phyloP scores from a whole-genome alignment of 495 filamentous ascomycete genomes.

The Rusavskia elegans region DNA sequence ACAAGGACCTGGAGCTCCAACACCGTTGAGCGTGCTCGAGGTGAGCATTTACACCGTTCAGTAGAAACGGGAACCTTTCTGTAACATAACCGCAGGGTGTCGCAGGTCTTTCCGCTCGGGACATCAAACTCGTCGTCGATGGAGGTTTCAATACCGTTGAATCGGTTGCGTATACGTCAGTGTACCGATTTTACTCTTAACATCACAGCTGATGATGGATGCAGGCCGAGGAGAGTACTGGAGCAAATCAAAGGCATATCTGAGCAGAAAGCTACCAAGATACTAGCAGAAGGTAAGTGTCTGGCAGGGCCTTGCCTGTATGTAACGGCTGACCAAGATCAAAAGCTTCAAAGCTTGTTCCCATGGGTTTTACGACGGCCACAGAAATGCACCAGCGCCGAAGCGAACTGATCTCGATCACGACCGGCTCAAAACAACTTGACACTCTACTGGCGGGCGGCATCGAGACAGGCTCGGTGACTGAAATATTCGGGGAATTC shows the following conservation, averaged over 20 bases:
- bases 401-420: conserved; percentile 93
- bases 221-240: conserved; percentile 58
- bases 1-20: conserved; percentile 82
- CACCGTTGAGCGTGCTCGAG: conserved; percentile 78
- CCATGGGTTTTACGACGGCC: conserved; percentile 98
- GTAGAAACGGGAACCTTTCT: conserved; percentile 2
- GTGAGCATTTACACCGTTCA: conserved; percentile 30
- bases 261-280: conserved; percentile 84
- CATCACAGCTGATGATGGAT: conserved; percentile 1
- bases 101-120: conserved; percentile 76
- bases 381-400: conserved; percentile 97
- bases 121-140: conserved; percentile 84
- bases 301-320: not conserved
- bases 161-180: conserved; percentile 78
- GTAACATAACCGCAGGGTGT: conserved; percentile 37
- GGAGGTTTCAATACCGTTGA: conserved; percentile 92
- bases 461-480: conserved; percentile 91
- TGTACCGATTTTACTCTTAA: not conserved
- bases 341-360: conserved; percentile 81
- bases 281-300: conserved; percentile 69
- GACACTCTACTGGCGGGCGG: conserved; percentile 92
- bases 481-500: conserved; percentile 98
- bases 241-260: conserved; percentile 97
- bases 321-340: not conserved
- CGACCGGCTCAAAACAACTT: conserved; percentile 90